phyloP scores from a whole-genome alignment of 352 stramenopile genomes.

The Phytophthora cryptogea region DNA sequence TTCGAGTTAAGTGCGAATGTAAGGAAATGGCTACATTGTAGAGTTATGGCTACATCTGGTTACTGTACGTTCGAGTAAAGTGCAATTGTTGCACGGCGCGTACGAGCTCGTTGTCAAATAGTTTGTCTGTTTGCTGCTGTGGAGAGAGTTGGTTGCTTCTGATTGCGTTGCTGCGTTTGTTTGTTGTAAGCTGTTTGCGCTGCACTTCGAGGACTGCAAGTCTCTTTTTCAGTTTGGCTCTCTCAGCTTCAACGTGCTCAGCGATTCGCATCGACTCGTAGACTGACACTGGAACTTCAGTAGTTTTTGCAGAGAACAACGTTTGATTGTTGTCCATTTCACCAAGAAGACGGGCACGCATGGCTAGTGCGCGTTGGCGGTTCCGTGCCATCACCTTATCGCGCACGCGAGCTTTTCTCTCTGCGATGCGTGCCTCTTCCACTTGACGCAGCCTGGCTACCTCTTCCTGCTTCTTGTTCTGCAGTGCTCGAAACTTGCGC shows the following conservation, averaged over 20 bases:
- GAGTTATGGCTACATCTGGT: conserved; percentile 19
- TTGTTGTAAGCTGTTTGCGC: conserved; percentile 13
- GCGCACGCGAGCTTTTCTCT: conserved; percentile 41
- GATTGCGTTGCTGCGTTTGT: neutral
- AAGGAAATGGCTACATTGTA: neutral
- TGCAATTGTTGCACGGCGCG: conserved; percentile 40
- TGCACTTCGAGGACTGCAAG: conserved; percentile 25
- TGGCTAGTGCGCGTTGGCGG: conserved; percentile 40
- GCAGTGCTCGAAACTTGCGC: conserved; percentile 27
- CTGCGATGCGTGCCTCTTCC: conserved; percentile 25
- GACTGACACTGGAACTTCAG: neutral
- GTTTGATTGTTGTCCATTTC: conserved; percentile 8
- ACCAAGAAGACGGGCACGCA: conserved; percentile 26
- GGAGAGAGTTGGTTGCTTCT: conserved; percentile 10
- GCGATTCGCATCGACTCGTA: conserved; percentile 17
- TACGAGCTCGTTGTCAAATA: conserved; percentile 41
- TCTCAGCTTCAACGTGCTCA: conserved; percentile 20
- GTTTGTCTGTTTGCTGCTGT: conserved; percentile 10
- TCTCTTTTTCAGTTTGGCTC: conserved; percentile 22
- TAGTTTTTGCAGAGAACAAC: neutral
- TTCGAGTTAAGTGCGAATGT: conserved; percentile 21
- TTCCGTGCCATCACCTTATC: conserved; percentile 50
- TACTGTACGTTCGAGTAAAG: conserved; percentile 23
- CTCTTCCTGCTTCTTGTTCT: conserved; percentile 16
- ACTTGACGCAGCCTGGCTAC: conserved; percentile 22